These are phyloP conservation scores for Colletotrichum lindemuthianum DNA, from an alignment of 2,329 filamentous ascomycete species.

Conservation along the genomic window DNA sequence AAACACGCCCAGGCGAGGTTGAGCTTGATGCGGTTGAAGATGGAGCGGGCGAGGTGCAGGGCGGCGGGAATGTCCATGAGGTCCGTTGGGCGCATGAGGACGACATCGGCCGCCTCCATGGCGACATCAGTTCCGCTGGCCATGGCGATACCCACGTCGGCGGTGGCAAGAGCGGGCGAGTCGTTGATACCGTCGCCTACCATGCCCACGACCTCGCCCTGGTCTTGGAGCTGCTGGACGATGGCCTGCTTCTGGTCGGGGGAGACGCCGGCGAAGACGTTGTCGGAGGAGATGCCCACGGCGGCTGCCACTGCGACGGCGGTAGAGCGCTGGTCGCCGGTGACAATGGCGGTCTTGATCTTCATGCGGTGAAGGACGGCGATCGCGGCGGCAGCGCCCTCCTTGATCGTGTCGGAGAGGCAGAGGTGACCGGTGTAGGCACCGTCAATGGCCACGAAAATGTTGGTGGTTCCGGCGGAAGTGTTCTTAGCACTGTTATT, in stretches of 20 bases:
- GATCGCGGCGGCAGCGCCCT: conserved; percentile 83
- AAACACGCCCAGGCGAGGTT: conserved; percentile 93
- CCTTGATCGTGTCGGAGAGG: conserved; percentile 91
- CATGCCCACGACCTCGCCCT: conserved; percentile 89
- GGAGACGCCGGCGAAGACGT: conserved; percentile 88
- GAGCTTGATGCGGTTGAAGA: conserved; percentile 92
- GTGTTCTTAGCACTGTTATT: conserved; percentile 45
- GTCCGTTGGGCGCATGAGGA: conserved; percentile 92
- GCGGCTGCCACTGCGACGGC: conserved; percentile 84
- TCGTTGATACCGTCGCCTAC: conserved; percentile 99
- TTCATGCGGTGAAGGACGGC: conserved; percentile 85
- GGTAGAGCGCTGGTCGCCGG: conserved; percentile 87
- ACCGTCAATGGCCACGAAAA: conserved; percentile 89
- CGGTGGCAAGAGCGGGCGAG: conserved; percentile 91
- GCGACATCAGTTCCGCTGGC: conserved; percentile 94
- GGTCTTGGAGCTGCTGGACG: conserved; percentile 77
- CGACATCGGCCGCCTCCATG: conserved; percentile 95
- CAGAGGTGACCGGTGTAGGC: conserved; percentile 84
- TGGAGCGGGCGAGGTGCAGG: conserved; percentile 81
- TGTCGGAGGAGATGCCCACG: conserved; percentile 79
- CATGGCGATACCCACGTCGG: conserved; percentile 93
- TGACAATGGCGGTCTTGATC: conserved; percentile 90
- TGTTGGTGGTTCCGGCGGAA: conserved; percentile 82
- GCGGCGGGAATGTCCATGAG: conserved; percentile 92
- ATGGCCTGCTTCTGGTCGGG: conserved; percentile 93